A percentile compares a stretch with the other conserved stretches of the same genome.
Conservation (phyloP, 2,329 filamentous ascomycete genomes). For the Aspergillus floridensis region DNA sequence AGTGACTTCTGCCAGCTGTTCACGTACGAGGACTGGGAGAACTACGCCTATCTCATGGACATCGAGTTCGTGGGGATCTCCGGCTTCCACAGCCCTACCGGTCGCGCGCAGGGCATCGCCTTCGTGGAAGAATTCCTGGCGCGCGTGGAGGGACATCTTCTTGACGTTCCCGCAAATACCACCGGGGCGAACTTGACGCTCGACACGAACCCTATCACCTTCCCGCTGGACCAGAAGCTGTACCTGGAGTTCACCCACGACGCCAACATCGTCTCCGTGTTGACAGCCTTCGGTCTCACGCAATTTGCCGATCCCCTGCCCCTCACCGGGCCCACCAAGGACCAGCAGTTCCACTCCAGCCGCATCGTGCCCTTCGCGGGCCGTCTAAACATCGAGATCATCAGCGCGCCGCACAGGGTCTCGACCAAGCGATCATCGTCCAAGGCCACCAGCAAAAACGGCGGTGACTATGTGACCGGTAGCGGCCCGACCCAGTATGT, state of each 20-base stretch:
- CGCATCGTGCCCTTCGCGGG: constrained; percentile 71
- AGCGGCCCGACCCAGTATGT: constrained; percentile 61
- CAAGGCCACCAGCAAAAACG: not conserved
- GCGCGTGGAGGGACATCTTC: constrained; percentile 49
- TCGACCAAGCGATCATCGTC: constrained; percentile 40
- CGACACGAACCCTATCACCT: constrained; percentile 60
- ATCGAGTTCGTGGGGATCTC: constrained; percentile 61
- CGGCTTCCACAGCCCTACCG: constrained; percentile 63
- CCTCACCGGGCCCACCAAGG: constrained; percentile 38
- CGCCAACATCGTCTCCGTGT: constrained; percentile 67
- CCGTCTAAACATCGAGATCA: constrained; percentile 71
- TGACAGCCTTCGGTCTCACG: constrained; percentile 68
- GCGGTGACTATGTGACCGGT: not conserved
- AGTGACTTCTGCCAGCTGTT: constrained; percentile 73
- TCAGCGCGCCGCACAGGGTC: constrained; percentile 64
- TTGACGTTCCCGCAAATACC: constrained; percentile 20
- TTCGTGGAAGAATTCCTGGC: constrained; percentile 72
- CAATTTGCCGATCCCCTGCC: constrained; percentile 64
- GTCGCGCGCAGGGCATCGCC: constrained; percentile 69
- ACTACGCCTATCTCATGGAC: constrained; percentile 69
- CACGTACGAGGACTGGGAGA: constrained; percentile 70
- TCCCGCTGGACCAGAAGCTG: constrained; percentile 69
- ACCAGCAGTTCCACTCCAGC: constrained; percentile 63
- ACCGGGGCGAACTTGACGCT: constrained; percentile 49
- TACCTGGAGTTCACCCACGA: constrained; percentile 80